phyloP scores from a whole-genome alignment of 1,284 basidiomycete species.

The Malassezia pachydermatis region DNA sequence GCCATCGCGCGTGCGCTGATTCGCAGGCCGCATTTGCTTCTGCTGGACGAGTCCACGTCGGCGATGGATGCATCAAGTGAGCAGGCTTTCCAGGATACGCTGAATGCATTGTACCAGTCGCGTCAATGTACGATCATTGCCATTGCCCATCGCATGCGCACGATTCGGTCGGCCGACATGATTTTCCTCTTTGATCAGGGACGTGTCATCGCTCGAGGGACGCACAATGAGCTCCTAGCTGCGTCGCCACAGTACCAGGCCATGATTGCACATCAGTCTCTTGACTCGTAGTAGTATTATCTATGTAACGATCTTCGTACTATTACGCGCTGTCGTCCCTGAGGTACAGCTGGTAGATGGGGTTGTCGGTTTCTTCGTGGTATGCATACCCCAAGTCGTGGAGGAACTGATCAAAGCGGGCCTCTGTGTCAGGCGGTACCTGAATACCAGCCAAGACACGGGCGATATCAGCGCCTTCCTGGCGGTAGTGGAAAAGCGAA shows the following conservation, averaged over 20 bases:
- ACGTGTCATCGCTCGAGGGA: conserved; percentile 33
- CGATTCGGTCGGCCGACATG: conserved; percentile 39
- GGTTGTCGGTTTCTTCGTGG: conserved; percentile 85
- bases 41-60: conserved; percentile 43
- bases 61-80: conserved; percentile 44
- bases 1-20: conserved; percentile 44
- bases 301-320: not conserved
- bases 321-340: not conserved
- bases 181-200: conserved; percentile 41
- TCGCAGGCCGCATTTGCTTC: conserved; percentile 31
- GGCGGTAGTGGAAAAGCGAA: conserved; percentile 90
- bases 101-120: conserved; percentile 28
- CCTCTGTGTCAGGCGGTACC: conserved; percentile 57
- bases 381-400: conserved; percentile 69
- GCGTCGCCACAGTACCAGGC: conserved; percentile 22
- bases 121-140: conserved; percentile 38
- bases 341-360: conserved; percentile 70
- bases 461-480: conserved; percentile 62
- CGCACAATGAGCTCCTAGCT: conserved; percentile 33
- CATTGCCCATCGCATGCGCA: conserved; percentile 44
- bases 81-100: conserved; percentile 33
- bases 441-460: conserved; percentile 71
- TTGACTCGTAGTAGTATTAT: conserved; percentile 5
- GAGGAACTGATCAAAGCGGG: conserved; percentile 65
- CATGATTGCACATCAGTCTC: conserved; percentile 33